Base-by-base conservation (phyloP, 2,329 filamentous ascomycete species). In the Ampelomyces quisqualis region DNA sequence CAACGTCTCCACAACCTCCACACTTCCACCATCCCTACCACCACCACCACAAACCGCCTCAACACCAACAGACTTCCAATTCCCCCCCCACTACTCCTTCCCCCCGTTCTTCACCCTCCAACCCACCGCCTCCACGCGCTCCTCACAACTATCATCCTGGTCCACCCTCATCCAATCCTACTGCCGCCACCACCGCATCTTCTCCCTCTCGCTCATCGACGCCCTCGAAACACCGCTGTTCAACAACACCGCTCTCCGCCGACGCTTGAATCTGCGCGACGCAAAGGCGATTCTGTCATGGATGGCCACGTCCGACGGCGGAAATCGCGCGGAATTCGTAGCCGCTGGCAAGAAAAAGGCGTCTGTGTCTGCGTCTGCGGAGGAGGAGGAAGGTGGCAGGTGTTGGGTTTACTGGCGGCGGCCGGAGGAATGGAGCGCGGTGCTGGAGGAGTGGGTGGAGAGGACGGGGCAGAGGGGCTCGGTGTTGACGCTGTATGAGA, bases 401-500 rank as follows among this genome's bases (percentile, higher is more conserved):
- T 58, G 82, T 13, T 91, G 84, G 77, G 73, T 96, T 2, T 95
- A 84, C 72, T 97, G 91, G 91, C 79, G 81, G 49, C 86, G 81
- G 58, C 85, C 86, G 0, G 88, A 94, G 63, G 91, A 97, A 72
- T 98, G 93, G 91, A 93, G 90, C 2, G 80, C 77, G 22, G 64
- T 84, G 45, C 73, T 97, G 28, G 85, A 86, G 67, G 79, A 75
- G 29, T 97, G 89, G 83, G 85, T 81, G 9, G 90, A 97, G 20
- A 81, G 82, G 47, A 95, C 90, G 46, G 93, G 82, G 3, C 90
- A 96, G 75, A 91, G 86, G 74, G 88, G 88, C 17, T 82, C 79
- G 9, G 91, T 98, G 40, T 70, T 98, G 62, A 98, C 93, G 41
- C 75, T 98, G 17, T 97, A 96, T 69, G 93, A 98, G 73, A 73